A percentile compares a stretch with the other conserved stretches of the same genome.
Conservation (phyloP, 768 basidiomycete genomes). For the Cyathus striatus region DNA sequence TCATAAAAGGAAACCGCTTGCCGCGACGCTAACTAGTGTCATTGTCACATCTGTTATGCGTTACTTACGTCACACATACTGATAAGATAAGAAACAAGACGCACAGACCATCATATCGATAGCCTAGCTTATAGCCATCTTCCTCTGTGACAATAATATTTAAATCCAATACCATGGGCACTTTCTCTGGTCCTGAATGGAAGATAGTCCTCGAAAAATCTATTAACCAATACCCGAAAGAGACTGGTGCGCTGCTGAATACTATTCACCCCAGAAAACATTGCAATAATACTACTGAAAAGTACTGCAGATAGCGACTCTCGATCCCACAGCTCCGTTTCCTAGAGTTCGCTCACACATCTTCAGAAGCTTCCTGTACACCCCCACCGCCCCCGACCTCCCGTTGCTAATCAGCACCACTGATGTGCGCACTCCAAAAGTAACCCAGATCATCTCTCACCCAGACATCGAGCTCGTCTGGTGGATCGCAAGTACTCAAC, state of each 20-base stretch:
- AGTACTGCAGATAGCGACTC: constrained; percentile 62
- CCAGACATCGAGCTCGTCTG: constrained; percentile 59
- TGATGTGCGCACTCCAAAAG: constrained; percentile 70
- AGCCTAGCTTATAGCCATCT: too few relatives aligned
- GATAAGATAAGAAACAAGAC: too few relatives aligned
- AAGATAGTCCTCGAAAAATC: constrained; percentile 38
- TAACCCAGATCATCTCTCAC: constrained; percentile 45
- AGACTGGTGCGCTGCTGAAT: constrained; percentile 25
- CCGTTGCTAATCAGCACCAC: constrained; percentile 67
- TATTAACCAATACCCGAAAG: constrained; percentile 30
- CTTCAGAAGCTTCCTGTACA: constrained; percentile 53
- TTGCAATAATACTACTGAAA: too few relatives aligned
- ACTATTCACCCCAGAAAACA: too few relatives aligned
- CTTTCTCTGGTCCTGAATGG: constrained; percentile 49
- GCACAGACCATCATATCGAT: too few relatives aligned
- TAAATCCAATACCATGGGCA: too few relatives aligned
- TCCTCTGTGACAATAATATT: too few relatives aligned
- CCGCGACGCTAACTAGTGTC: too few relatives aligned
- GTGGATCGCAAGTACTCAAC: constrained; percentile 64
- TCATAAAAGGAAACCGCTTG: too few relatives aligned
- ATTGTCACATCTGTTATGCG: too few relatives aligned
- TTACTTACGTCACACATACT: too few relatives aligned
- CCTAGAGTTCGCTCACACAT: constrained; percentile 66
- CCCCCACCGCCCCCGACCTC: constrained; percentile 32
- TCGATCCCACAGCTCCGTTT: constrained; percentile 31